Evolutionary conservation across 148 eudicot species (phyloP), one percentile per base, ranked within the genome.

Genomic region (Beta vulgaris): DNA sequence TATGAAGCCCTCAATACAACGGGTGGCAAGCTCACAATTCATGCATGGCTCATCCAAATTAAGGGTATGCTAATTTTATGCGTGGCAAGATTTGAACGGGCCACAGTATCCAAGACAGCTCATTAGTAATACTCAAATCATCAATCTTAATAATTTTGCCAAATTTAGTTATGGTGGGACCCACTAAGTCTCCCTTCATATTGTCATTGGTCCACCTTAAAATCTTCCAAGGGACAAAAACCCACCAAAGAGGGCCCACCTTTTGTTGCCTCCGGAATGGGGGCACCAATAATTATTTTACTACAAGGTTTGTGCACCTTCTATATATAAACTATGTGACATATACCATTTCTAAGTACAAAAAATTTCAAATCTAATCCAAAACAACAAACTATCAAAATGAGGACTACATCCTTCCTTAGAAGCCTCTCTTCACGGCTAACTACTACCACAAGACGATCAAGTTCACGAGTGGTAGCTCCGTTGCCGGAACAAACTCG

Each of bases 101-200:
- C 65, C 81, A 78, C 81, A 43, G 2, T 43, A 35, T 63, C 55
- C 77, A 65, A 66, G 12, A 73, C 81, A 78, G 48, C 81, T 73
- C 67, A 78, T 53, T 19, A 73, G 16, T 55, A 46, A 19, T 78
- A n/a, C n/a, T n/a, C n/a, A 49, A 72, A 72, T 78, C 67, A 77
- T 63, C n/a, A 49, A 42, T 36, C 59, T 68, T 23, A 73, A 78
- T 78, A 21, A 78, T 78, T 49, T 48, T 72, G 67, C 37, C 32
- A 28, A 43, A 44, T 48, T 65, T 72, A 39, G 76, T 54, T 64
- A 55, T 32, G 6, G 49, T 48, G 49, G 80, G 80, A 16, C 75
- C 79, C 68, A 44, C 75, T 61, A 54, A 16, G 21, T 44, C 49
- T 53, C 71, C 80, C 63, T 4, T 25, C 62, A 28, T 42, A 55